phyloP scores from a whole-genome alignment of 306 rosid species.

The Gillenia trifoliata region DNA sequence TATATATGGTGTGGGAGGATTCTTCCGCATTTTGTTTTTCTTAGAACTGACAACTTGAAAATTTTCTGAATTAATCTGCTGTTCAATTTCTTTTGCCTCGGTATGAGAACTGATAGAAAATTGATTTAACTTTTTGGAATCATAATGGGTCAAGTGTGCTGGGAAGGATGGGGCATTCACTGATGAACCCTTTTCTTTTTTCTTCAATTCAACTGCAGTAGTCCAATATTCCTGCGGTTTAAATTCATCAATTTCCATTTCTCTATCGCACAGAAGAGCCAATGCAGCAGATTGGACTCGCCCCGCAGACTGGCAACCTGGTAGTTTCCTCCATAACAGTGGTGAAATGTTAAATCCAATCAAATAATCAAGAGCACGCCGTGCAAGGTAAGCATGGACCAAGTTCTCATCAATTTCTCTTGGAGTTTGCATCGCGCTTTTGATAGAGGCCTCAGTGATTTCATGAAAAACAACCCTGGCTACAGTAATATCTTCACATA shows the following conservation, averaged over 20 bases:
- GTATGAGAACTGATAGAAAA: conserved; percentile 60
- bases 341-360: conserved; percentile 97
- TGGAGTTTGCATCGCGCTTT: conserved; percentile 71
- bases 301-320: conserved; percentile 97
- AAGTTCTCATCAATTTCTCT: conserved; percentile 73
- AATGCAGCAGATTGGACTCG: conserved; percentile 99
- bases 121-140: conserved; percentile 63
- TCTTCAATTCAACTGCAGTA: conserved; percentile 42
- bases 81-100: conserved; percentile 54
- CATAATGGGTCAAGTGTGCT: conserved; percentile 71
- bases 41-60: conserved; percentile 57
- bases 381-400: conserved; percentile 93
- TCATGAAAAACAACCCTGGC: conserved; percentile 90
- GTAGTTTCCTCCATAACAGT: conserved; percentile 91
- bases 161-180: conserved; percentile 31
- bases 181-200: conserved; percentile 23
- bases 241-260: conserved; percentile 85
- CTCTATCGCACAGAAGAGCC: conserved; percentile 88
- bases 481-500: conserved; percentile 48
- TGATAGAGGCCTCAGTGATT: conserved; percentile 85
- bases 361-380: conserved; percentile 97
- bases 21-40: conserved; percentile 53
- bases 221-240: conserved; percentile 82
- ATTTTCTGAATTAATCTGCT: conserved; percentile 37
- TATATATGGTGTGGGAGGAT: conserved; percentile 89